Evolutionary conservation across 495 filamentous ascomycete genomes (phyloP).

Genomic region (Aspergillus heteromorphus): DNA sequence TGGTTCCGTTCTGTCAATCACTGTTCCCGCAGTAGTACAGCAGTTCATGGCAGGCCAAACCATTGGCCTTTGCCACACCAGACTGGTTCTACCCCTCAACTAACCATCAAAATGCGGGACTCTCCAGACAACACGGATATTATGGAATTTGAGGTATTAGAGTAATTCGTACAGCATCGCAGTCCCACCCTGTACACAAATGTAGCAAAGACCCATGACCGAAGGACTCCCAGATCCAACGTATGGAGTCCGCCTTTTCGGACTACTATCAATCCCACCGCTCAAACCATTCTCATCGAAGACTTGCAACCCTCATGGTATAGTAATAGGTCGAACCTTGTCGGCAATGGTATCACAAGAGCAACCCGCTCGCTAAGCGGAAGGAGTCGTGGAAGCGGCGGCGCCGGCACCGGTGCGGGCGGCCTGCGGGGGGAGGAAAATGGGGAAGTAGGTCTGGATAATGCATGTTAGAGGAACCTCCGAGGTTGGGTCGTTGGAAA

Average conservation of each 20-base stretch:
- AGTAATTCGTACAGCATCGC: not conserved
- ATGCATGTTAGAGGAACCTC: conserved; percentile 10
- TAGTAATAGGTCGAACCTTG: not conserved
- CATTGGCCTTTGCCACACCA: no score
- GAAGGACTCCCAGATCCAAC: not conserved
- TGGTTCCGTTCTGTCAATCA: no score
- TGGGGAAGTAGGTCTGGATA: conserved; percentile 67
- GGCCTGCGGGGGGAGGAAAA: conserved; percentile 66
- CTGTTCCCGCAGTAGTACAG: no score
- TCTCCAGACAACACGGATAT: not conserved
- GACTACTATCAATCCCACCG: not conserved
- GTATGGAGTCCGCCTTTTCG: not conserved
- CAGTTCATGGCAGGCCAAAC: no score
- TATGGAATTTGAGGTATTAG: conserved; percentile 1
- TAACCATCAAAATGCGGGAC: not conserved
- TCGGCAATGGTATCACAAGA: not conserved
- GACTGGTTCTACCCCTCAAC: no score
- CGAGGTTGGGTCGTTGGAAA: not conserved
- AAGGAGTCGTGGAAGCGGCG: conserved; percentile 41
- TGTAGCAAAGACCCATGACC: not conserved
- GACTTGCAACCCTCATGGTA: not conserved
- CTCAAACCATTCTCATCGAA: not conserved
- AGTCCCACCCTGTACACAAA: not conserved
- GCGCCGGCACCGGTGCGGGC: conserved; percentile 33
- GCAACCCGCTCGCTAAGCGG: conserved; percentile 18